A percentile compares a stretch with the other conserved stretches of the same genome.
phyloP scores from a whole-genome alignment of 768 basidiomycete genomes.

The Mycena floridula region DNA sequence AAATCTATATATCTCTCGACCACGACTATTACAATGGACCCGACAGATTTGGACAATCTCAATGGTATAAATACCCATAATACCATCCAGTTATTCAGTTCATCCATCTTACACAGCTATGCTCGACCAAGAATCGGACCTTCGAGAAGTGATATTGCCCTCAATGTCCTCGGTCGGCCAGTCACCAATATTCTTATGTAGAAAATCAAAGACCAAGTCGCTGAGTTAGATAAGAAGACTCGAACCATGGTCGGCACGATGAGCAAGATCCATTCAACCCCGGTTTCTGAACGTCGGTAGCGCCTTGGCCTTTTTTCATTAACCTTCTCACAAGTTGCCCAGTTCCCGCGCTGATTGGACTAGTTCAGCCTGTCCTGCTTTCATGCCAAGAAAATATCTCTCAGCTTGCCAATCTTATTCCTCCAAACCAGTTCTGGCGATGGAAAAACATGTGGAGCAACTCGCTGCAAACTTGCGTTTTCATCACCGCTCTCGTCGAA shows the following conservation, averaged over 20 bases:
- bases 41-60: constrained; percentile 47
- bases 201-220: constrained; percentile 79
- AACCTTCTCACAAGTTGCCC: constrained; percentile 4
- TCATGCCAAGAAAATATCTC: constrained; percentile 47
- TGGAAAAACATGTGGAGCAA: constrained; percentile 84
- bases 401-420: constrained; percentile 53
- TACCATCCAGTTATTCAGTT: too few relatives aligned
- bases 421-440: constrained; percentile 71
- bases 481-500: constrained; percentile 57
- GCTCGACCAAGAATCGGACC: constrained; percentile 56
- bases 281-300: constrained; percentile 46
- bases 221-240: constrained; percentile 68
- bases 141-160: constrained; percentile 48
- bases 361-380: constrained; percentile 47
- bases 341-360: constrained; percentile 59
- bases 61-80: too few relatives aligned
- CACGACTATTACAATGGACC: constrained; percentile 38
- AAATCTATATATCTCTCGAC: not conserved
- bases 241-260: constrained; percentile 68
- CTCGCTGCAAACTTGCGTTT: constrained; percentile 61
- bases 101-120: too few relatives aligned
- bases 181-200: constrained; percentile 22
- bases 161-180: constrained; percentile 1
- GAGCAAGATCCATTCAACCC: constrained; percentile 78
- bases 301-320: constrained; percentile 3